Evolutionary conservation across 768 basidiomycete species (phyloP).

Genomic region (Candolleomyces efflorescens): DNA sequence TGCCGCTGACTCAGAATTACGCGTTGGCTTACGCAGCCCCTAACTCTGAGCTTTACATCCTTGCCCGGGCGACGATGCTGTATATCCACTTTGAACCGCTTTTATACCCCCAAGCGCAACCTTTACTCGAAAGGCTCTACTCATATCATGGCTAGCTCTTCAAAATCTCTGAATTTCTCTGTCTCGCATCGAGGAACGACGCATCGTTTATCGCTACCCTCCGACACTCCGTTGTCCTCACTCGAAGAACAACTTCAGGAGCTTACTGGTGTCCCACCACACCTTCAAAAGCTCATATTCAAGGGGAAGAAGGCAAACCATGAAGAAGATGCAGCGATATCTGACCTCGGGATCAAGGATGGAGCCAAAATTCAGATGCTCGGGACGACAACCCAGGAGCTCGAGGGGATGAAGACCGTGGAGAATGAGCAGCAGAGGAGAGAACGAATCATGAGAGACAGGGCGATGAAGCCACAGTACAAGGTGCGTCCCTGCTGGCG

Average conservation of each 20-base stretch:
- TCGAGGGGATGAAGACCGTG: conserved; percentile 47
- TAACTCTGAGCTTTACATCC: too few species aligned
- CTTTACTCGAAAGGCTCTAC: not conserved
- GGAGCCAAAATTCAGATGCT: conserved; percentile 69
- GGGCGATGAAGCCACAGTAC: conserved; percentile 50
- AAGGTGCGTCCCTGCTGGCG: conserved; percentile 43
- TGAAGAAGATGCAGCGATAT: conserved; percentile 25
- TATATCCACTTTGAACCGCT: not conserved
- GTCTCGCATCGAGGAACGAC: conserved; percentile 46
- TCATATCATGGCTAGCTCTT: not conserved
- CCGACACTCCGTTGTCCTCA: conserved; percentile 44
- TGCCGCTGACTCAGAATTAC: too few species aligned
- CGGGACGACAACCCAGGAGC: conserved; percentile 57
- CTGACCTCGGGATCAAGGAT: conserved; percentile 51
- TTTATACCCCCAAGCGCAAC: not conserved
- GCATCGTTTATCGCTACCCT: conserved; percentile 44
- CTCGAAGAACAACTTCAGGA: conserved; percentile 53
- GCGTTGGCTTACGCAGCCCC: too few species aligned
- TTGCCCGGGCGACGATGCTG: not conserved
- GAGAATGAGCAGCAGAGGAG: conserved; percentile 56
- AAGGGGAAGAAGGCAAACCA: conserved; percentile 55
- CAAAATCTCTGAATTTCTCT: conserved; percentile 12
- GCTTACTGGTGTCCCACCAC: conserved; percentile 61
- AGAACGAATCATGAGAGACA: conserved; percentile 55
- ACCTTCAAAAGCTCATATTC: conserved; percentile 68